phyloP scores from a whole-genome alignment of 345 rosid species.

The Eucalyptus tenuipes region DNA sequence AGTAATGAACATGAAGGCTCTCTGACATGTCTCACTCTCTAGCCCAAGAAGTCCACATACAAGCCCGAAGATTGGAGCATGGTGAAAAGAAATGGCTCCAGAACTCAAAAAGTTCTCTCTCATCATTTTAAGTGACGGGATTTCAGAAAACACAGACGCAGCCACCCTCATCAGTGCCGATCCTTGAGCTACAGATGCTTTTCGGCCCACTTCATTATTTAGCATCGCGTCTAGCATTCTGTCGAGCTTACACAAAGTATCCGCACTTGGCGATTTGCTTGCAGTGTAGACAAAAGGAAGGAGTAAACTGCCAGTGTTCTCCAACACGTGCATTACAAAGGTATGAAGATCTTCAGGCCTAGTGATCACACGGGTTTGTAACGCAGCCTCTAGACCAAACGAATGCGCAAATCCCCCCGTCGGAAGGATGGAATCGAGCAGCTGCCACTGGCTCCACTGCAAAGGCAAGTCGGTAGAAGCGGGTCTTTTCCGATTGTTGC shows the following conservation, averaged over 20 bases:
- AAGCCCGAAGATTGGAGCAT: constrained; percentile 76
- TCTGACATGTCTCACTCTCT: constrained; percentile 49
- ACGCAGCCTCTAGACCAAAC: constrained; percentile 74
- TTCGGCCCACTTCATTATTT: constrained; percentile 61
- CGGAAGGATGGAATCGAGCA: constrained; percentile 83
- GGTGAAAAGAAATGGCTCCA: constrained; percentile 39
- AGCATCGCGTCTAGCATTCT: constrained; percentile 48
- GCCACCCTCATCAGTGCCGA: constrained; percentile 72
- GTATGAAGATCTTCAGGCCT: constrained; percentile 35
- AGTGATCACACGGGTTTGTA: constrained; percentile 46
- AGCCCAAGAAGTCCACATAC: constrained; percentile 67
- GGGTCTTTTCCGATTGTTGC: not conserved
- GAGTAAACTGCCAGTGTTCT: constrained; percentile 62
- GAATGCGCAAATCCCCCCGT: constrained; percentile 94
- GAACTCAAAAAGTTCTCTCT: constrained; percentile 30
- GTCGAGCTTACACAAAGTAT: constrained; percentile 42
- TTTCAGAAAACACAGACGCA: constrained; percentile 51
- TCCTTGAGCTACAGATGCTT: constrained; percentile 71
- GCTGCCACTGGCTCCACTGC: constrained; percentile 93
- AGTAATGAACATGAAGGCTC: constrained; percentile 70
- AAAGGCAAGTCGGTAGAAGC: not conserved
- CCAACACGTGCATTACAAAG: constrained; percentile 34
- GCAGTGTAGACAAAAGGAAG: constrained; percentile 73
- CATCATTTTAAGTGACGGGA: constrained; percentile 37
- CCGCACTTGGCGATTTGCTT: constrained; percentile 23